Base-by-base conservation (phyloP, 495 filamentous ascomycete species). In the Xylaria cubensis region DNA sequence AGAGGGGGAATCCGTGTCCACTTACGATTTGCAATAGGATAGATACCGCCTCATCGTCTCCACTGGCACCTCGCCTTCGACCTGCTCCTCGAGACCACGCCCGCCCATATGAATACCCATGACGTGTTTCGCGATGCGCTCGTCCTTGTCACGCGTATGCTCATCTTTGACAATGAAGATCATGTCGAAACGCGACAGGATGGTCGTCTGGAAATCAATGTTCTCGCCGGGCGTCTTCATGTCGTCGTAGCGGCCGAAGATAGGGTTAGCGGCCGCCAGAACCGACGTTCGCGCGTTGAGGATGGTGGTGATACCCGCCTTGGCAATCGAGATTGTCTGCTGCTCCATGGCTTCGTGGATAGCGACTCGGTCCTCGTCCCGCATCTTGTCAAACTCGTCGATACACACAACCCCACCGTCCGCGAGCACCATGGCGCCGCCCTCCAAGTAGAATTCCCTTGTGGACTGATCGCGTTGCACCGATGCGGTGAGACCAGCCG, bases 261-360 rank as follows among this genome's bases (percentile, higher is more conserved):
- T 93, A 19, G 97, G 97, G 82, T 99, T 99, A 29, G 97, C 97
- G 9, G 97, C 97, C 9, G 97, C 97, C 26, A 99, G 87, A 3
- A 99, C 97, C 2, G 93, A 97, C 0, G 97, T 98, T 67, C 97
- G 86, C 2, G 97, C 94, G 79, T 99, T 99, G 32, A 99, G 88
- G 72, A 99, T 98, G 1, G 97, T 99, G 19, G 97, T 99, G 76
- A 99, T 98, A 77, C 97, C 97, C 5, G 97, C 97, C 82, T 99
- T 99, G 73, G 97, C 97, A 76, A 99, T 98, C 12, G 97, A 99
- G 70, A 99, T 99, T 8, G 97, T 99, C 82, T 99, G 97, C 82
- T 99, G 97, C 78, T 99, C 97, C 97, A 99, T 99, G 70, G 97
- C 97, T 88, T 99, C 97, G 86, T 99, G 97, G 81, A 99, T 99